Evolutionary conservation across 352 stramenopile species (phyloP).

Genomic region (Phytophthora multivora): DNA sequence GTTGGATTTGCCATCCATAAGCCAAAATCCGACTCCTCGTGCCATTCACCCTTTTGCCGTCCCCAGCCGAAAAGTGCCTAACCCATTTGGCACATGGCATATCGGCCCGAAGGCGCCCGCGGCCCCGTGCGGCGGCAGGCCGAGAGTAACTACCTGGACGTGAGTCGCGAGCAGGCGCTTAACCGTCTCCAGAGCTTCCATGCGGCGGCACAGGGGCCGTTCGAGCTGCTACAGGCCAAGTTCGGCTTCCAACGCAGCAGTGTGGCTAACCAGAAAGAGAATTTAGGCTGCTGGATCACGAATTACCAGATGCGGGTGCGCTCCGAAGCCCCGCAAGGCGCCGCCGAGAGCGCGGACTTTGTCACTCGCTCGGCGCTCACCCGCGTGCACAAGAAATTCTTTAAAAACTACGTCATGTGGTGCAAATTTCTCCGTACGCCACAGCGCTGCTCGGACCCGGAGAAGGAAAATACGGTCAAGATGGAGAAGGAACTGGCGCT

Average conservation of each 20-base stretch:
- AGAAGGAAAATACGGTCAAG: conserved; percentile 38
- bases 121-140: conserved; percentile 57
- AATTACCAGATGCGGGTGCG: conserved; percentile 83
- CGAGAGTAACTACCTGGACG: conserved; percentile 82
- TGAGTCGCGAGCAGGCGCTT: conserved; percentile 59
- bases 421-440: conserved; percentile 92
- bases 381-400: conserved; percentile 83
- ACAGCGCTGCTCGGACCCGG: conserved; percentile 71
- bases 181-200: conserved; percentile 74
- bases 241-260: conserved; percentile 83
- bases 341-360: conserved; percentile 42
- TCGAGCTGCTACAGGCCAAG: conserved; percentile 79
- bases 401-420: conserved; percentile 94
- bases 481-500: conserved; percentile 82
- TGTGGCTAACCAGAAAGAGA: conserved; percentile 86
- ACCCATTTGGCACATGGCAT: conserved; percentile 13
- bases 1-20: conserved; percentile 16
- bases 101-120: conserved; percentile 19
- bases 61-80: not conserved
- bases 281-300: conserved; percentile 83
- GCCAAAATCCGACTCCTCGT: not conserved
- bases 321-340: conserved; percentile 37
- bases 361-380: conserved; percentile 57
- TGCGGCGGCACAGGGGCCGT: conserved; percentile 43
- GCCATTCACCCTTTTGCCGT: conserved; percentile 13